Evolutionary conservation across 352 stramenopile genomes (phyloP).

Genomic region (Phytophthora brassicae): DNA sequence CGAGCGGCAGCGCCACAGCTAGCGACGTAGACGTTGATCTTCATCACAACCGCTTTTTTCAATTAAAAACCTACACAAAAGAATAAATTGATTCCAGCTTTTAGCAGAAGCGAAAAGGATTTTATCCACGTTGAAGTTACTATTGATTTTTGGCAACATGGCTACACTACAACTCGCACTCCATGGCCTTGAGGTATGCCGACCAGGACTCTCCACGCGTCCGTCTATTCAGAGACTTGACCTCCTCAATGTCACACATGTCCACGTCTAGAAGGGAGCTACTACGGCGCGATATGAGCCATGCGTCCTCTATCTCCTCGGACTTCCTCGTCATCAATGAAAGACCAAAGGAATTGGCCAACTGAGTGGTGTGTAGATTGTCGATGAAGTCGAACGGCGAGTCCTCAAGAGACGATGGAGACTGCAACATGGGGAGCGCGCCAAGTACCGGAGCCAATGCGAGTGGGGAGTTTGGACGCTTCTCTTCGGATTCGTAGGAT

Average conservation of each 20-base stretch:
- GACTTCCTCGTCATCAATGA: no score
- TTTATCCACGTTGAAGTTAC: conserved; percentile 9
- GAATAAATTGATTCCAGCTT: conserved; percentile 2
- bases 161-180: conserved; percentile 28
- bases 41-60: no score
- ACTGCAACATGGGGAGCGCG: conserved; percentile 20
- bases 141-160: no score
- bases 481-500: conserved; percentile 17
- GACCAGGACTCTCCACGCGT: conserved; percentile 6
- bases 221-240: conserved; percentile 10
- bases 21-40: conserved; percentile 32
- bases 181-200: conserved; percentile 26
- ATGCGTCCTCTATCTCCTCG: conserved; percentile 11
- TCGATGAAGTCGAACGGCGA: conserved; percentile 25
- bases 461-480: conserved; percentile 13
- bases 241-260: conserved; percentile 24
- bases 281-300: conserved; percentile 12
- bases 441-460: conserved; percentile 9
- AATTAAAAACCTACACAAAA: no score
- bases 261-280: conserved; percentile 32
- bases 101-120: no score
- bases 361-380: conserved; percentile 14
- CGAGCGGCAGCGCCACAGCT: conserved; percentile 5
- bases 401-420: conserved; percentile 19
- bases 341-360: conserved; percentile 19